phyloP scores from a whole-genome alignment of 2,329 filamentous ascomycete genomes.

The Penicillium sp. region DNA sequence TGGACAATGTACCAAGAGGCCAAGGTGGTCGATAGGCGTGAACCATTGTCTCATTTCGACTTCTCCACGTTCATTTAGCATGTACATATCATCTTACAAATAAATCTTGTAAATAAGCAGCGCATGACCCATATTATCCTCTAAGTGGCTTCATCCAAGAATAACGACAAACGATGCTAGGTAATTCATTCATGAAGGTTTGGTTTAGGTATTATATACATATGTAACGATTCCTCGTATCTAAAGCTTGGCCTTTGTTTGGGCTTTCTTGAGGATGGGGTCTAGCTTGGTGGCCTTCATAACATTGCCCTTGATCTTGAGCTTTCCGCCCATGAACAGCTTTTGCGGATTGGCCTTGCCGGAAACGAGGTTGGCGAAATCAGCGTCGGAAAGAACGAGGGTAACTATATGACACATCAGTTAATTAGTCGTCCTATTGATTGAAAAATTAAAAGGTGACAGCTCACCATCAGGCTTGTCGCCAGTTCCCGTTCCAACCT shows the following conservation, averaged over 20 bases:
- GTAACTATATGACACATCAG: conserved; percentile 58
- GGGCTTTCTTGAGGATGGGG: conserved; percentile 83
- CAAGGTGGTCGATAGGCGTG: neutral
- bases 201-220: conserved; percentile 5
- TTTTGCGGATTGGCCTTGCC: conserved; percentile 94
- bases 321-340: conserved; percentile 95
- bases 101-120: neutral
- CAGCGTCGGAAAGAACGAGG: conserved; percentile 75
- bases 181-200: neutral
- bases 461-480: conserved; percentile 75
- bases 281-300: conserved; percentile 98
- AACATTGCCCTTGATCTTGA: conserved; percentile 96
- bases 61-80: neutral
- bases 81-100: neutral
- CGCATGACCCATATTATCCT: neutral
- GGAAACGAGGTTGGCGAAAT: conserved; percentile 76
- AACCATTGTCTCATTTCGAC: neutral
- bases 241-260: conserved; percentile 79
- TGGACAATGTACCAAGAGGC: conserved; percentile 3
- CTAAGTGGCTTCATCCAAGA: neutral
- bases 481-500: conserved; percentile 71
- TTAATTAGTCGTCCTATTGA: neutral
- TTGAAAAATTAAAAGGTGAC: neutral
- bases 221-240: neutral
- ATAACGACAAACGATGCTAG: neutral